Evolutionary conservation across 768 basidiomycete genomes (phyloP).

Genomic region (Russula ochroleuca): DNA sequence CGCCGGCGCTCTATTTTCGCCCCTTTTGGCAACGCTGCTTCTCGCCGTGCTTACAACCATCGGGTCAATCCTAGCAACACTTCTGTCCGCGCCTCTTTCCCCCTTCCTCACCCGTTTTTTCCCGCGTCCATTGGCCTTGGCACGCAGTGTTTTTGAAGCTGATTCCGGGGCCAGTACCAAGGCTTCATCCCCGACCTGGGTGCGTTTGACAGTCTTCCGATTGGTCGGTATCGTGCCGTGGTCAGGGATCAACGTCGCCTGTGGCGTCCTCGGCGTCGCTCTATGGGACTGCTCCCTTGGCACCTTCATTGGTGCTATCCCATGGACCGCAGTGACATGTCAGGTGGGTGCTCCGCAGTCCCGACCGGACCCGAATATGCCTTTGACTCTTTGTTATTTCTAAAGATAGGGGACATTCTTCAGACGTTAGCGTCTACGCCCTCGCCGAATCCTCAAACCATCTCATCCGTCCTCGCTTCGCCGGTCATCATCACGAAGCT

Average conservation of each 20-base stretch:
- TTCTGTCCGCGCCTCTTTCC: conserved; percentile 77
- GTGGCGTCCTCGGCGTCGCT: conserved; percentile 83
- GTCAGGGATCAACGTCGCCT: conserved; percentile 96
- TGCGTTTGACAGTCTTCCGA: conserved; percentile 80
- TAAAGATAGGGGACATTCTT: conserved; percentile 79
- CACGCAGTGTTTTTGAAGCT: conserved; percentile 73
- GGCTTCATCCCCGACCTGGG: conserved; percentile 54
- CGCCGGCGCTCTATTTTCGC: conserved; percentile 81
- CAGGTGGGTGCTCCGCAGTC: conserved; percentile 50
- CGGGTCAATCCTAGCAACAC: conserved; percentile 78
- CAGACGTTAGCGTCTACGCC: conserved; percentile 76
- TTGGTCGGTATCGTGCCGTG: conserved; percentile 93
- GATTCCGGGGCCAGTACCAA: conserved; percentile 45
- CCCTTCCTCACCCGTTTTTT: conserved; percentile 78
- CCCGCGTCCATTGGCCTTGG: conserved; percentile 81
- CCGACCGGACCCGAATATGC: neutral
- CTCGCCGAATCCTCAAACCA: conserved; percentile 64
- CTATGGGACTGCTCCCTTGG: conserved; percentile 72
- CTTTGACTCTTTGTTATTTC: conserved; percentile 13
- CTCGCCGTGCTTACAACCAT: conserved; percentile 82
- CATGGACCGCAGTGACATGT: conserved; percentile 91
- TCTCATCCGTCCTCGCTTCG: conserved; percentile 81
- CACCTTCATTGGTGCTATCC: conserved; percentile 76
- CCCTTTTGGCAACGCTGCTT: conserved; percentile 73
- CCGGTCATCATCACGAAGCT: conserved; percentile 83